These are phyloP conservation scores for Camellia sinensis DNA, from an alignment of 148 eudicot genomes.

Conservation along the genomic window DNA sequence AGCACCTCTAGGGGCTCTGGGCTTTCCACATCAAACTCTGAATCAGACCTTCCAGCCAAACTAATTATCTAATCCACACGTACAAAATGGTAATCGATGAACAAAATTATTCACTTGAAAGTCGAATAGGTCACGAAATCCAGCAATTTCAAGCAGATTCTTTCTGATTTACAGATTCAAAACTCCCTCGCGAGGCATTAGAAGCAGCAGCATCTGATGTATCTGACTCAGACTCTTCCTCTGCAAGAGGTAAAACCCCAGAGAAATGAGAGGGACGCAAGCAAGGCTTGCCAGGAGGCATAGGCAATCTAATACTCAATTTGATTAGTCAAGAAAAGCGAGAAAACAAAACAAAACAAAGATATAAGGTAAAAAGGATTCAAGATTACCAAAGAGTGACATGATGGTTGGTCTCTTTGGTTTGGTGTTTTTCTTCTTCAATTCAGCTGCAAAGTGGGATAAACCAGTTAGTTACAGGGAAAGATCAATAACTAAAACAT, in stretches of 20 bases:
- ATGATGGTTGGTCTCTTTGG: conserved; percentile 89
- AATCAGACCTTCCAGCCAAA: conserved; percentile 6
- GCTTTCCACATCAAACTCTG: neutral
- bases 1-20: neutral
- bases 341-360: no score
- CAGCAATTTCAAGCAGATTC: conserved; percentile 17
- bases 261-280: neutral
- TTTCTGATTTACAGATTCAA: conserved; percentile 44
- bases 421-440: conserved; percentile 84
- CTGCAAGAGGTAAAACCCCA: conserved; percentile 33
- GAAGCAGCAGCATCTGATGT: conserved; percentile 48
- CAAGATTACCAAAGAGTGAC: conserved; percentile 80
- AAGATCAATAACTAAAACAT: neutral
- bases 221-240: conserved; percentile 59
- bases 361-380: neutral
- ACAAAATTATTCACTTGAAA: neutral
- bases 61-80: neutral
- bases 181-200: conserved; percentile 51
- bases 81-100: neutral
- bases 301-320: no score
- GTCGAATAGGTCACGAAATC: neutral
- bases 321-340: no score
- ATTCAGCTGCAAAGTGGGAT: conserved; percentile 64
- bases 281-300: no score
- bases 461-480: neutral